Evolutionary conservation across 2,329 filamentous ascomycete genomes (phyloP).

Genomic region (Fusarium nodosum): DNA sequence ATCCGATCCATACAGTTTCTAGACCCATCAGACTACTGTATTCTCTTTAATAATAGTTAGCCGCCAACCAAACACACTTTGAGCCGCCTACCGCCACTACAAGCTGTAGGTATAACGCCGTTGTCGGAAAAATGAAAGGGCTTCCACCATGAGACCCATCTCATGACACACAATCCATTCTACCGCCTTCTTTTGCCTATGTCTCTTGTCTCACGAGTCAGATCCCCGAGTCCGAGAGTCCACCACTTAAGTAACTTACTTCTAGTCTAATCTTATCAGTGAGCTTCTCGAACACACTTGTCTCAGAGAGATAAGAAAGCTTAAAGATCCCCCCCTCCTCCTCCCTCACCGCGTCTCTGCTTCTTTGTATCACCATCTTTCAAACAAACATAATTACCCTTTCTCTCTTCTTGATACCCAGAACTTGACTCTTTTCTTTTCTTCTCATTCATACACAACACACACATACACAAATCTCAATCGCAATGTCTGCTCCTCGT

Average conservation of each 20-base stretch:
- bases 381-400: neutral
- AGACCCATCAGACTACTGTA: slow-evolving; percentile 26
- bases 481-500: slow-evolving; percentile 40
- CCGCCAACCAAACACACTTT: neutral
- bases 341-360: slow-evolving; percentile 7
- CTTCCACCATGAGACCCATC: slow-evolving; percentile 16
- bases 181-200: slow-evolving; percentile 3
- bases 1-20: slow-evolving; percentile 24
- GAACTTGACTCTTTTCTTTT: neutral
- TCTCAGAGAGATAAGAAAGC: slow-evolving; percentile 24
- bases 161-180: slow-evolving; percentile 4
- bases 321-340: slow-evolving; percentile 14
- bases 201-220: neutral
- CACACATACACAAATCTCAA: slow-evolving; percentile 43
- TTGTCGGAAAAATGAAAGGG: slow-evolving; percentile 32
- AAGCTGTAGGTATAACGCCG: slow-evolving; percentile 8
- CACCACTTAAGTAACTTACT: neutral
- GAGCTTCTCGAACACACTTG: slow-evolving; percentile 29
- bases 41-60: slow-evolving; percentile 22
- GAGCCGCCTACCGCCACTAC: slow-evolving; percentile 30
- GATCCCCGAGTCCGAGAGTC: neutral
- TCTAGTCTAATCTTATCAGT: slow-evolving; percentile 30
- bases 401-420: slow-evolving; percentile 16
- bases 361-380: slow-evolving; percentile 19
- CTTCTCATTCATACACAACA: neutral